Base-by-base conservation (phyloP, 2,329 filamentous ascomycete species). In the Aspergillus clavatus region DNA sequence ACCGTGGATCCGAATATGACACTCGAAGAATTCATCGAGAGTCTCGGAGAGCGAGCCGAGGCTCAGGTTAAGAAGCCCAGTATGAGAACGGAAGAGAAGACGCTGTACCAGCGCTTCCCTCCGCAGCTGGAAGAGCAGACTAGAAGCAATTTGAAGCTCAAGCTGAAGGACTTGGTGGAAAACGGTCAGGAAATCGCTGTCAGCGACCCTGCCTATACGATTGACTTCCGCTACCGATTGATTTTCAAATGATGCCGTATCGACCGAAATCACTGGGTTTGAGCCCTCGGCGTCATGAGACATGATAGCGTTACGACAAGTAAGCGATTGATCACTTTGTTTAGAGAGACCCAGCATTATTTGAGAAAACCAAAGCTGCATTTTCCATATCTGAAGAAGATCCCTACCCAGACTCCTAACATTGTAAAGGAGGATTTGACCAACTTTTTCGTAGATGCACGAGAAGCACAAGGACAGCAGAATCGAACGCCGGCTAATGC, bases 21-120 rank as follows among this genome's bases (percentile, higher is more conserved):
- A 0, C 74, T 98, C 27, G 79, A 86, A 55, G 88, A 94, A 24
- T 87, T 97, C 46, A 80, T 97, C 21, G 89, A 95, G 39, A 86
- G 83, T 27, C 76, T 98, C 35, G 86, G 87, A 2, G 81, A 86
- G 58, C 80, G 86, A 54, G 87, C 93, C 2, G 91, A 95, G 66
- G 83, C 89, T 46, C 93, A 97, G 69, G 77, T 98, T 43, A 97
- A 96, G 77, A 90, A 89, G 65, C 91, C 93, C 0, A 94, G 88
- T 5, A 79, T 98, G 56, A 80, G 89, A 39, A 81, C 81, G 0
- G 84, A 91, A 56, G 80, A 81, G 43, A 93, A 86, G 73, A 93
- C 88, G 3, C 76, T 98, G 35, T 98, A 96, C 67, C 93, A 95
- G 77, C 89, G 89, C 55, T 83, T 79, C 22, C 89, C 93, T 1